Evolutionary conservation across 208 protist species (phyloP), one percentile per base, ranked within the genome.

Genomic region (Leishmania gerbilli): DNA sequence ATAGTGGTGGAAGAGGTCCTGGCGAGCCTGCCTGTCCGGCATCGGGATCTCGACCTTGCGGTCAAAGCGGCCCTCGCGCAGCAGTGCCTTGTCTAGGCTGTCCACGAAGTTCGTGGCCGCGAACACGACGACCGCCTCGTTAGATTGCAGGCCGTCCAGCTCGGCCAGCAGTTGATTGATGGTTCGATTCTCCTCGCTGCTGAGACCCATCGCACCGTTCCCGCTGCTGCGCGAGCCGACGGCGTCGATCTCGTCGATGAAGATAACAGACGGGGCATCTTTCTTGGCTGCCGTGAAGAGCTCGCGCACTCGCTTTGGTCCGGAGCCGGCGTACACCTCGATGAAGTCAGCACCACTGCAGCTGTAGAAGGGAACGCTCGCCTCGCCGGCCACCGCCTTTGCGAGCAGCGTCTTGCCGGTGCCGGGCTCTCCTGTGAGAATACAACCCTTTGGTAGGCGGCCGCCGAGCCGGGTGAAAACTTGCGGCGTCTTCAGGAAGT

Each of bases 221-320:
- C 91, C 90, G 76, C 82, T 90, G 86, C 96, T 93, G 47, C 87
- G 90, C 24, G 90, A 92, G 21, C 98, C 99, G 24, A 99, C 93
- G 2, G 98, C 97, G 80, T 99, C 99, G 71, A 99, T 99, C 85
- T 99, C 99, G 87, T 99, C 99, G 53, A 99, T 98, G 91, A 99
- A 99, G 67, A 99, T 97, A 58, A 99, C 99, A 72, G 96, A 99
- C 53, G 99, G 98, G 34, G 95, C 90, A 34, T 93, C 90, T 78
- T 92, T 86, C 80, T 96, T 97, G 21, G 99, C 99, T 13, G 83
- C 89, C 0, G 82, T 91, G 79, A 99, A 99, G 15, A 99, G 90
- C 65, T 99, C 96, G 37, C 98, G 94, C 45, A 99, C 96, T 24
- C 98, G 92, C 80, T 93, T 94, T 24, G 98, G 97, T 4, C 98